phyloP scores from a whole-genome alignment of 306 rosid genomes.

The Albizia julibrissin region DNA sequence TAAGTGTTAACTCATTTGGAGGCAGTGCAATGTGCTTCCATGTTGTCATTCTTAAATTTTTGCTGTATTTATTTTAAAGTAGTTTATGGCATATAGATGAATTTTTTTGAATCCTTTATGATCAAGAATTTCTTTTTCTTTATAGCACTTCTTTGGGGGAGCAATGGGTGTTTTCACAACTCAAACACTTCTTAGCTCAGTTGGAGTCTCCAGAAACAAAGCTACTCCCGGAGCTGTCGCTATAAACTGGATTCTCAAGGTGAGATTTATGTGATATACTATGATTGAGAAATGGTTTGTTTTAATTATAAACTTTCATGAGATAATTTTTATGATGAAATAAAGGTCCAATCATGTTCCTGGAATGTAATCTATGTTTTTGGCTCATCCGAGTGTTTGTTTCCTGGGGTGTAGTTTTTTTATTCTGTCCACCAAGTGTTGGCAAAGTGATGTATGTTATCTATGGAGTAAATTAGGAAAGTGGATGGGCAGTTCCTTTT shows the following conservation, averaged over 20 bases:
- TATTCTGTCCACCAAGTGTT: not conserved
- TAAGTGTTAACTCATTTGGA: conserved; percentile 1
- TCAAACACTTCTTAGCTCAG: conserved; percentile 83
- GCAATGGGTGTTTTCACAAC: conserved; percentile 99
- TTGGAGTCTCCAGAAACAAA: conserved; percentile 78
- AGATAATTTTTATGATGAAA: not conserved
- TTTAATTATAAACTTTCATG: not conserved
- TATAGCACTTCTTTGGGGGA: conserved; percentile 94
- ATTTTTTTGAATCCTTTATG: not conserved
- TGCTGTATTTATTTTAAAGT: not conserved
- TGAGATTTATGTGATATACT: conserved; percentile 10
- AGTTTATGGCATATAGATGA: not conserved
- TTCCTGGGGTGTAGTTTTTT: not conserved
- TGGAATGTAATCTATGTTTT: not conserved
- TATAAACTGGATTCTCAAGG: conserved; percentile 98
- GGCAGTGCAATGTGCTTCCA: conserved; percentile 3
- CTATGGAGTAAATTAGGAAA: not conserved
- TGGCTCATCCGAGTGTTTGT: not conserved
- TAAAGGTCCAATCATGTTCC: not conserved
- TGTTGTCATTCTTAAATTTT: not conserved
- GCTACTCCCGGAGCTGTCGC: conserved; percentile 88
- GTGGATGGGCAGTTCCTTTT: not conserved
- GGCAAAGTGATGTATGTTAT: not conserved
- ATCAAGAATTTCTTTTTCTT: conserved; percentile 1
- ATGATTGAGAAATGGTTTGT: not conserved